phyloP scores from a whole-genome alignment of 768 basidiomycete species.

The Piloderma croceum region DNA sequence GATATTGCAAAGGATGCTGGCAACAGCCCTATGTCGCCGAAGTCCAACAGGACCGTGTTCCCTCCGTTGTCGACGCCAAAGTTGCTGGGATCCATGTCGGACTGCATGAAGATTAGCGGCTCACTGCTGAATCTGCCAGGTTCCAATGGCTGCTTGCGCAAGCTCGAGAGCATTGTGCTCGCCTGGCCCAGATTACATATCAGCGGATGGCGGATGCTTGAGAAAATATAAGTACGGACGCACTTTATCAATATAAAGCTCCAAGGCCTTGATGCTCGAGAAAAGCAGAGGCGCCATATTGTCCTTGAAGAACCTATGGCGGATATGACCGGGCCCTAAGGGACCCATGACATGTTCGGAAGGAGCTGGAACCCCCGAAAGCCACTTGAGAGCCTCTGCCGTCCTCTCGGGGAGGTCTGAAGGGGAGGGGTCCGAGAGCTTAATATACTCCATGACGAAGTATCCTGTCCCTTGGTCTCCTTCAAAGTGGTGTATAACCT shows the following conservation, averaged over 20 bases:
- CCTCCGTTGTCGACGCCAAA: constrained; percentile 24
- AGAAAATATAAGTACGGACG: constrained; percentile 9
- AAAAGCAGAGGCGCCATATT: constrained; percentile 14
- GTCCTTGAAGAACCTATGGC: constrained; percentile 18
- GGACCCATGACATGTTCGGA: constrained; percentile 13
- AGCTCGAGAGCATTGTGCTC: constrained; percentile 3
- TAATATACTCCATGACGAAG: constrained; percentile 25
- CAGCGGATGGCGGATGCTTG: constrained; percentile 1
- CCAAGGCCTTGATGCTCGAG: constrained; percentile 9
- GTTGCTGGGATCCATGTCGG: constrained; percentile 24
- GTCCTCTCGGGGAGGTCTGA: constrained; percentile 14
- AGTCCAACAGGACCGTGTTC: constrained; percentile 22
- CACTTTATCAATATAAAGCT: constrained; percentile 14
- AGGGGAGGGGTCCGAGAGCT: constrained; percentile 11
- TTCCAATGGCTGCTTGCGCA: constrained; percentile 1
- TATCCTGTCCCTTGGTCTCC: constrained; percentile 13
- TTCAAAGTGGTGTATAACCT: constrained; percentile 18
- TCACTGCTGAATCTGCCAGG: constrained; percentile 18
- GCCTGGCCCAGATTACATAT: constrained; percentile 10
- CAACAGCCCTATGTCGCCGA: constrained; percentile 20
- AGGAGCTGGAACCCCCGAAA: constrained; percentile 18
- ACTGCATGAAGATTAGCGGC: constrained; percentile 23
- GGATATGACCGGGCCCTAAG: constrained; percentile 15
- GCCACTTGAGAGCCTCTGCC: constrained; percentile 22
- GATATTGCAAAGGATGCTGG: constrained; percentile 17